Base-by-base conservation (phyloP, 2,329 filamentous ascomycete genomes). In the Simplicillium aogashimaense region DNA sequence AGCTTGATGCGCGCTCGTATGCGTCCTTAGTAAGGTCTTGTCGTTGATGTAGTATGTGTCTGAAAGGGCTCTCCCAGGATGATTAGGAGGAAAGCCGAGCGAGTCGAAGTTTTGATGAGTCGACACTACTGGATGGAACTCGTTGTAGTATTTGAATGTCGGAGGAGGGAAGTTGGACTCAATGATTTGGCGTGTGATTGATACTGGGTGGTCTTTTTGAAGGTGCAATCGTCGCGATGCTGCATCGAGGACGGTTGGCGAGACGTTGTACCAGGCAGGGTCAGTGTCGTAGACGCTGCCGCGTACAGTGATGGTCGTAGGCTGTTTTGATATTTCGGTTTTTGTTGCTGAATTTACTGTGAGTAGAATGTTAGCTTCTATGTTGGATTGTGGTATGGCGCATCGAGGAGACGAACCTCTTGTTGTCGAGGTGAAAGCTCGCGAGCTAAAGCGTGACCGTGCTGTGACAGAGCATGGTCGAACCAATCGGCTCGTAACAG, bases 21-120 rank as follows among this genome's bases (percentile, higher is more conserved):
- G 92, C 1, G 92, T 98, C 42, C 92, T 77, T 33, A 98, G 67
- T 2, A 98, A 80, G 0, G 85, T 94, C 38, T 77, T 65, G 49
- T 81, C 69, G 64, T 95, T 95, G 55, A 98, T 65, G 61, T 98
- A 98, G 69, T 97, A 98, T 1, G 92, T 97, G 63, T 98, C 92
- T 12, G 86, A 90, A 50, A 78, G 78, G 48, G 78, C 85, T 38
- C 92, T 82, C 44, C 92, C 92, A 4, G 88, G 85, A 53, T 98
- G 92, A 58, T 95, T 84, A 7, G 70, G 54, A 0, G 89, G 83
- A 56, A 98, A 97, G 35, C 89, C 89, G 7, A 98, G 70, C n/a
- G 89, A 92, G 63, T 98, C 92, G 57, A 98, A 98, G 60, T 98
- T 98, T 56, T 95, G 84, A 10, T 70, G 64, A 2, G 86, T 84